Evolutionary conservation across 805 yeast species (phyloP).

Genomic region (Zygoascus bituminiphila): DNA sequence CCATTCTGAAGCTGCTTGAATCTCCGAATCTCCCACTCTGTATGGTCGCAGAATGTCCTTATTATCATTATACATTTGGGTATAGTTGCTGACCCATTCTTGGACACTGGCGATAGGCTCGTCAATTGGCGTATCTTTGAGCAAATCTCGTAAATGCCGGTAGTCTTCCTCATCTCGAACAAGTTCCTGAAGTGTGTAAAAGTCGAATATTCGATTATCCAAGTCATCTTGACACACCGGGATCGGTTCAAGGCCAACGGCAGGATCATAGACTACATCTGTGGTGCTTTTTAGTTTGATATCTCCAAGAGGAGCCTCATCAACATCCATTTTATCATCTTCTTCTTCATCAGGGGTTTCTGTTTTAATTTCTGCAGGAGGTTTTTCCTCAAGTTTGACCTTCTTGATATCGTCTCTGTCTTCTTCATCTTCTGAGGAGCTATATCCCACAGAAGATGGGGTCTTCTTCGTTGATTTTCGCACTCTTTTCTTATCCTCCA

Average conservation of each 20-base stretch:
- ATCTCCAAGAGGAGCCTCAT: constrained; percentile 14
- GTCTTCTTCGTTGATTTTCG: constrained; percentile 1
- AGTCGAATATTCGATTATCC: constrained; percentile 26
- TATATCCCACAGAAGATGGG: constrained; percentile 22
- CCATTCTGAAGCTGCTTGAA: constrained; percentile 2
- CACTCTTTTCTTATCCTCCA: constrained; percentile 7
- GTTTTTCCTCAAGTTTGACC: neutral
- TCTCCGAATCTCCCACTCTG: constrained; percentile 3
- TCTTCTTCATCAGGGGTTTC: constrained; percentile 25
- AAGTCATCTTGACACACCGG: constrained; percentile 46
- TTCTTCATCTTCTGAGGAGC: constrained; percentile 41
- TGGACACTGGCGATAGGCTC: constrained; percentile 31
- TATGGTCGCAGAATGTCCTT: constrained; percentile 1
- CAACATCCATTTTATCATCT: constrained; percentile 22
- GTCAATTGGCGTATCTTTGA: constrained; percentile 24
- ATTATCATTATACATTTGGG: neutral
- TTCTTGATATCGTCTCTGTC: neutral
- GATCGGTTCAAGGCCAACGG: constrained; percentile 37
- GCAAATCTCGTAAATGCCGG: constrained; percentile 39
- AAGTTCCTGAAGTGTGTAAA: constrained; percentile 43
- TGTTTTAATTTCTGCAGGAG: constrained; percentile 6
- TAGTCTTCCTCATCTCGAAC: constrained; percentile 74
- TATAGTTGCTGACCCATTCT: constrained; percentile 43
- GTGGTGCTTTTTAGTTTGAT: constrained; percentile 19
- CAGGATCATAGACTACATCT: constrained; percentile 34